phyloP scores from a whole-genome alignment of 805 yeast species.

The Wickerhamiella kurtzmanii region DNA sequence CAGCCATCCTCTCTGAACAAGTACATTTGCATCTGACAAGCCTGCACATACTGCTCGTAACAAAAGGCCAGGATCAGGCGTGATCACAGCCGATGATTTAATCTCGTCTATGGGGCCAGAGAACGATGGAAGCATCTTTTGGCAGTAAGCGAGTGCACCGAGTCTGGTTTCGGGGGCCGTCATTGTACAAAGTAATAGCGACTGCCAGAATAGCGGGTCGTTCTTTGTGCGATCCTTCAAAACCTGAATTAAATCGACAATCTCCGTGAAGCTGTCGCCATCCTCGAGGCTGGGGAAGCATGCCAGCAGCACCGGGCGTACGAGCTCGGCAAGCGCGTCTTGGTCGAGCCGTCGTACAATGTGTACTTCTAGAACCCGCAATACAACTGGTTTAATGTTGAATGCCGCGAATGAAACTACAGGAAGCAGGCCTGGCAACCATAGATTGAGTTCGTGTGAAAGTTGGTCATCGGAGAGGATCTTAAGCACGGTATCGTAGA shows the following conservation, averaged over 20 bases:
- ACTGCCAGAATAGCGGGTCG: constrained; percentile 77
- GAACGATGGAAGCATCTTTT: constrained; percentile 11
- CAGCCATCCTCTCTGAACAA: constrained; percentile 78
- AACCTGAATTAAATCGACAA: constrained; percentile 44
- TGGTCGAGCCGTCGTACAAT: constrained; percentile 38
- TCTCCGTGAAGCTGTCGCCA: constrained; percentile 64
- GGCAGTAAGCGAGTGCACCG: constrained; percentile 74
- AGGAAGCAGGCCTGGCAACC: constrained; percentile 93
- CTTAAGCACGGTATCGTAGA: constrained; percentile 58
- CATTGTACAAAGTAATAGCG: constrained; percentile 58
- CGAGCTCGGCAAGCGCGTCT: constrained; percentile 34
- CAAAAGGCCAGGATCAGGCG: constrained; percentile 69
- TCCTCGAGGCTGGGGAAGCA: constrained; percentile 85
- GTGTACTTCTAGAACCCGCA: constrained; percentile 45
- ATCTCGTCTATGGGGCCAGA: not conserved
- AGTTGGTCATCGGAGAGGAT: constrained; percentile 44
- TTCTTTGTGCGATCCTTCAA: constrained; percentile 45
- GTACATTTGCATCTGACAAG: constrained; percentile 48
- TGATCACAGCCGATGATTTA: constrained; percentile 35
- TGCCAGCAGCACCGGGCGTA: constrained; percentile 60
- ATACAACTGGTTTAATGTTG: constrained; percentile 67
- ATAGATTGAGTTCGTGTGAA: constrained; percentile 44
- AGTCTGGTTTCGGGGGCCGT: constrained; percentile 65
- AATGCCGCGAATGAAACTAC: constrained; percentile 79
- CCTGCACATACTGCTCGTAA: constrained; percentile 63